These are phyloP conservation scores for Lepidium campestre DNA, from an alignment of 441 rosid species.

Conservation along the genomic window DNA sequence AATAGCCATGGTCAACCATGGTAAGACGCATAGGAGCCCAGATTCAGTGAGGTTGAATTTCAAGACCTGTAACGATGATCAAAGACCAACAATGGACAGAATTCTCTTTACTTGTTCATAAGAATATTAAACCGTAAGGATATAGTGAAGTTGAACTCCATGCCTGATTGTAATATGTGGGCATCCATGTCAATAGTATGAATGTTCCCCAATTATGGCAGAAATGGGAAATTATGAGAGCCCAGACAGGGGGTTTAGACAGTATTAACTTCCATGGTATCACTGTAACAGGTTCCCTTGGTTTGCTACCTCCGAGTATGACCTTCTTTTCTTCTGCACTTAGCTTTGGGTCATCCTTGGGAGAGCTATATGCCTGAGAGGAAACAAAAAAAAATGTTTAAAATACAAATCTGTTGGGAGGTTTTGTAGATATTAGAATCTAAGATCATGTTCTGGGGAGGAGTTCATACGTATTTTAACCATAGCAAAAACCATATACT, in stretches of 20 bases:
- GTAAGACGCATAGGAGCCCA: constrained; percentile 93
- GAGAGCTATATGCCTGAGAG: constrained; percentile 83
- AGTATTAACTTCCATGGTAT: constrained; percentile 94
- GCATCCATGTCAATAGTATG: constrained; percentile 98
- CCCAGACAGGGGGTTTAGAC: constrained; percentile 97
- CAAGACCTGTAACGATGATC: constrained; percentile 59
- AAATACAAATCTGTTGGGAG: not conserved
- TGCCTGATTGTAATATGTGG: constrained; percentile 98
- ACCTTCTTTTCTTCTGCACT: constrained; percentile 58
- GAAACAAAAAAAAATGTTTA: constrained; percentile 18
- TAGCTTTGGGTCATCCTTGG: constrained; percentile 75
- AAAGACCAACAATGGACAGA: not conserved
- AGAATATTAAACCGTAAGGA: not conserved
- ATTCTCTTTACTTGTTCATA: not conserved
- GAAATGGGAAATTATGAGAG: constrained; percentile 90
- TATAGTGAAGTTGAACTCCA: not conserved
- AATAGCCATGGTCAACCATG: constrained; percentile 96
- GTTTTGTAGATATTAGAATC: constrained; percentile 7
- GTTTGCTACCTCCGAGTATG: constrained; percentile 56
- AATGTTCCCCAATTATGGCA: constrained; percentile 99
- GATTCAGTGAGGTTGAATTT: constrained; percentile 98
- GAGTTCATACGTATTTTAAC: constrained; percentile 53
- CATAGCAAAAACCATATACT: constrained; percentile 87
- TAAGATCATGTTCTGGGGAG: constrained; percentile 2
- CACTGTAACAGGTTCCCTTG: constrained; percentile 75